These are phyloP conservation scores for Neurospora sp. DNA, from an alignment of 495 filamentous ascomycete species.

Conservation along the genomic window DNA sequence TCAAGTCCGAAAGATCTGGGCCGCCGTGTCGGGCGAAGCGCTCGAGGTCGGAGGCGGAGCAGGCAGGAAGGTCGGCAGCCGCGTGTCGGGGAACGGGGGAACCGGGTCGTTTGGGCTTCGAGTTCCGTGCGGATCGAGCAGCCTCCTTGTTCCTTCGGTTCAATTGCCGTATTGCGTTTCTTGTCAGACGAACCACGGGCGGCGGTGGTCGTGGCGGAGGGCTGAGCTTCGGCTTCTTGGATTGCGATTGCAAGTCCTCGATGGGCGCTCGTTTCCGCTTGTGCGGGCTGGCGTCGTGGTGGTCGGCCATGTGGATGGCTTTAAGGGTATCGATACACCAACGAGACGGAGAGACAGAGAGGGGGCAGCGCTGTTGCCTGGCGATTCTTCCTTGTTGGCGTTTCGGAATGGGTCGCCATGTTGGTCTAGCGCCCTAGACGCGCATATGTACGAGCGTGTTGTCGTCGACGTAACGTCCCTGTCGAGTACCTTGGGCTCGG, in stretches of 20 bases:
- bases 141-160: background rate
- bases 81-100: background rate
- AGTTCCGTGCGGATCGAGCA: background rate
- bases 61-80: background rate
- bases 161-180: background rate
- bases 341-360: too few relatives aligned
- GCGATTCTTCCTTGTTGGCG: background rate
- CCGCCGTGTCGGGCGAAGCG: background rate
- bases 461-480: background rate
- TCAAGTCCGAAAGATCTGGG: background rate
- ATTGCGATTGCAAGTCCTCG: background rate
- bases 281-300: background rate
- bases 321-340: background rate
- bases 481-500: too few relatives aligned
- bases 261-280: background rate
- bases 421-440: background rate
- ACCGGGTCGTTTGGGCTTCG: background rate
- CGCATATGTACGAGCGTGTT: background rate
- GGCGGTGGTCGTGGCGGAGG: background rate
- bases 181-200: background rate
- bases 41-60: background rate
- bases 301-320: background rate
- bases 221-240: background rate
- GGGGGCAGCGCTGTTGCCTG: background rate
- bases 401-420: background rate